These are phyloP conservation scores for Vaccinium corymbosum DNA, from an alignment of 148 eudicot genomes.

Conservation along the genomic window DNA sequence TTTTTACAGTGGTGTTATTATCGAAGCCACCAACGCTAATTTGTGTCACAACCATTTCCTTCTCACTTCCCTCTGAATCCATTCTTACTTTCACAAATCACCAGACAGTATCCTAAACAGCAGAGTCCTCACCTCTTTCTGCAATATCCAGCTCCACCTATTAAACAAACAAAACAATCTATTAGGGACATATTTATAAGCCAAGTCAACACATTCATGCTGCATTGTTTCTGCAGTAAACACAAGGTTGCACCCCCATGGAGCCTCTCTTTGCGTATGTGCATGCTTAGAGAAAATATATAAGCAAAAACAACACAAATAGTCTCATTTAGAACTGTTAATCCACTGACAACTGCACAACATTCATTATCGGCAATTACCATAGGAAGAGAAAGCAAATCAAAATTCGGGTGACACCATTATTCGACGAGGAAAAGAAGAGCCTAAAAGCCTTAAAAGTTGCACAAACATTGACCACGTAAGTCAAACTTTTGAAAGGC, in stretches of 20 bases:
- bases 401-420: neutral
- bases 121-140: neutral
- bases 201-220: neutral
- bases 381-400: neutral
- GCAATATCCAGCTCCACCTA: neutral
- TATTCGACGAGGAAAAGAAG: neutral
- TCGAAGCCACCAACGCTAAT: slow-evolving; percentile 81
- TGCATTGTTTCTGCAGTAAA: neutral
- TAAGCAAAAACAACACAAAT: neutral
- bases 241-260: slow-evolving; percentile 4
- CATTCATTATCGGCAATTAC: no score
- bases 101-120: neutral
- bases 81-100: slow-evolving; percentile 29
- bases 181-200: neutral
- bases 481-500: neutral
- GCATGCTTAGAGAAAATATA: neutral
- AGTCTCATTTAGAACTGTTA: no score
- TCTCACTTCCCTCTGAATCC: slow-evolving; percentile 47
- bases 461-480: neutral
- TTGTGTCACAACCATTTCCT: slow-evolving; percentile 55
- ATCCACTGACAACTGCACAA: no score
- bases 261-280: neutral
- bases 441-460: neutral
- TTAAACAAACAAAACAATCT: neutral
- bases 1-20: slow-evolving; percentile 46